phyloP scores from a whole-genome alignment of 208 protist species.

The Angomonas ambiguus region DNA sequence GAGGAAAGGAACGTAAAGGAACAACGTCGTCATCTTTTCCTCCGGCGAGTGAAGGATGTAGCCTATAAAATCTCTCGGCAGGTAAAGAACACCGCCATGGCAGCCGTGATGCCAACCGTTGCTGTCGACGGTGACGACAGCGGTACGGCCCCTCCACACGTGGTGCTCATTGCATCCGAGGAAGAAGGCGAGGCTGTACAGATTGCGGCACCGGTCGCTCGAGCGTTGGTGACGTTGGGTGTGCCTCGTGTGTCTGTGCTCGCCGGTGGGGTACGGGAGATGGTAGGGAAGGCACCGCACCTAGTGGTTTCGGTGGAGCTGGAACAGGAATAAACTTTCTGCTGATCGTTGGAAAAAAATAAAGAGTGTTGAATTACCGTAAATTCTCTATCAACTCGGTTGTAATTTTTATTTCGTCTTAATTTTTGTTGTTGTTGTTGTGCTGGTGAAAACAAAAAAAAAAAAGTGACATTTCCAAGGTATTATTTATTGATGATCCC shows the following conservation, averaged over 20 bases:
- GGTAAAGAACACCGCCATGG: constrained; percentile 34
- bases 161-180: constrained; percentile 28
- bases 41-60: constrained; percentile 29
- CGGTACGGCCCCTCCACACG: constrained; percentile 22
- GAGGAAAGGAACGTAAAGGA: not conserved
- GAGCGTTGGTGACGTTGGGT: constrained; percentile 41
- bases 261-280: constrained; percentile 39
- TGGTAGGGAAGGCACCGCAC: constrained; percentile 32
- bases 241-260: constrained; percentile 63
- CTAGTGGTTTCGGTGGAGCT: constrained; percentile 29
- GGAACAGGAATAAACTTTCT: not conserved
- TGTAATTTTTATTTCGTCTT: constrained; percentile 5
- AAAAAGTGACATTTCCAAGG: not conserved
- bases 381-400: not conserved
- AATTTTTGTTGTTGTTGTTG: constrained; percentile 5
- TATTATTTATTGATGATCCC: not conserved
- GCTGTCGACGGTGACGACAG: not conserved
- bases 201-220: constrained; percentile 37
- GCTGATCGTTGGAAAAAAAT: not conserved
- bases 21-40: constrained; percentile 7
- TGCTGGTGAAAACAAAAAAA: constrained; percentile 12
- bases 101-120: too few relatives aligned
- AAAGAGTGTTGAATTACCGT: not conserved
- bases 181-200: constrained; percentile 11
- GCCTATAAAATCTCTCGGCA: constrained; percentile 45